Evolutionary conservation across 2,329 filamentous ascomycete genomes (phyloP).

Genomic region (Pestalotiopsis sp.): DNA sequence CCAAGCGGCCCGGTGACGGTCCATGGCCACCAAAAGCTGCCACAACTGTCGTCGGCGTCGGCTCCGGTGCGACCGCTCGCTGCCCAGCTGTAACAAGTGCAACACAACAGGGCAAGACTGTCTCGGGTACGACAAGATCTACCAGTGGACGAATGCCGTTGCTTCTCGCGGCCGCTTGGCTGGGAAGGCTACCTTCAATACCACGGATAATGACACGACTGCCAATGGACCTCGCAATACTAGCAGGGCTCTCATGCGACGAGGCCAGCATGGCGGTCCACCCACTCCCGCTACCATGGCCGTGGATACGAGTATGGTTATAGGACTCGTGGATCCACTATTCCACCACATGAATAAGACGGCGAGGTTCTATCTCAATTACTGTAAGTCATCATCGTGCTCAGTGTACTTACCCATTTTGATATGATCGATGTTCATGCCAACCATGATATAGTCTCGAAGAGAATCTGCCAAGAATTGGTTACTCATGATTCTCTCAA

Average conservation of each 20-base stretch:
- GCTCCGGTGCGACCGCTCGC: constrained; percentile 63
- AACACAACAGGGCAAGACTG: constrained; percentile 57
- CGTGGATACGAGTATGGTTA: neutral
- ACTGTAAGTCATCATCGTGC: constrained; percentile 46
- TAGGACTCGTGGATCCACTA: constrained; percentile 54
- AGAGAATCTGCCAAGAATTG: constrained; percentile 54
- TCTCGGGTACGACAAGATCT: constrained; percentile 63
- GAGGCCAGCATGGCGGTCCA: neutral
- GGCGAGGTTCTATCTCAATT: constrained; percentile 50
- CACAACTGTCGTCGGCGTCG: constrained; percentile 65
- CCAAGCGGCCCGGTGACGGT: constrained; percentile 17
- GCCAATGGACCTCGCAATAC: neutral
- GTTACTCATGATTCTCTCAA: constrained; percentile 48
- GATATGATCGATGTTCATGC: constrained; percentile 2
- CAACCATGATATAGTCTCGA: constrained; percentile 22
- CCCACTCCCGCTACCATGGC: neutral
- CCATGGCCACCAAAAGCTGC: constrained; percentile 46
- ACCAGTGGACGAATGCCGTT: constrained; percentile 61
- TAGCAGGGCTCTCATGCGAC: neutral
- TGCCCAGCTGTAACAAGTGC: constrained; percentile 64
- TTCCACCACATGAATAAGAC: constrained; percentile 54
- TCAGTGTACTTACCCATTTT: neutral
- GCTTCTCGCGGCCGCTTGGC: constrained; percentile 51
- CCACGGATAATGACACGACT: neutral
- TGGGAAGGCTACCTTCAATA: constrained; percentile 16